Evolutionary conservation across 177 flowering plant genomes (phyloP), one percentile per base, ranked within the genome.

Genomic region (Vitis hybrid): DNA sequence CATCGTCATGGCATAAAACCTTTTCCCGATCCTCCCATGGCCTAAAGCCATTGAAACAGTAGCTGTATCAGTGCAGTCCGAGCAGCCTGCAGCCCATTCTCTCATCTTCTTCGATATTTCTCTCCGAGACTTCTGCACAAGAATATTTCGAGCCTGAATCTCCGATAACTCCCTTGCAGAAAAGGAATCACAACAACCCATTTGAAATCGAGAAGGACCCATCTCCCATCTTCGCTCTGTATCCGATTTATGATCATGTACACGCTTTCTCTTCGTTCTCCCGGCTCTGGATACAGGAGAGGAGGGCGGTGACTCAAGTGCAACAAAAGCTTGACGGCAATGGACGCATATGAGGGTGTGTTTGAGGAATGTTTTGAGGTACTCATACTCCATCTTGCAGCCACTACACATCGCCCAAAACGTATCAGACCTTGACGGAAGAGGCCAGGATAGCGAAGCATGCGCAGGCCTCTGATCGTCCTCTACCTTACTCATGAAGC

Each of bases 331-430:
- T 11, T 57, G 13, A 27, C 50, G 75, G 24, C 87, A 84, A 64
- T 67, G 61, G n/a, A 70, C 65, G 53, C 87, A 84, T 13, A 41
- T 35, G 52, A 84, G 75, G 5, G 58, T 77, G 9, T 50, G 56
- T 27, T 59, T 72, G 10, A 24, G 3, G 27, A 24, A 24, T 24
- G 27, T 24, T 24, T 24, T 24, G 27, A 50, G 71, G 64, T 77
- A 81, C 68, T 84, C 85, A 63, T 69, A 82, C 14, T 76, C 78
- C 54, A 71, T 62, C 14, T 61, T 79, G 78, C 87, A 84, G 10
- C 67, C 11, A 56, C 15, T 58, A 71, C 87, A 84, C 18, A 48
- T 13, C 0, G 87, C 80, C 87, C 87, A 84, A 76, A 84, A 81
- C 24, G 80, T 61, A 14, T 49, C 41, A 4, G 49, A 65, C 11